A percentile compares a stretch with the other conserved stretches of the same genome.
Evolutionary conservation across 2,329 filamentous ascomycete genomes (phyloP).

Genomic region (Hypomyces rosellus): DNA sequence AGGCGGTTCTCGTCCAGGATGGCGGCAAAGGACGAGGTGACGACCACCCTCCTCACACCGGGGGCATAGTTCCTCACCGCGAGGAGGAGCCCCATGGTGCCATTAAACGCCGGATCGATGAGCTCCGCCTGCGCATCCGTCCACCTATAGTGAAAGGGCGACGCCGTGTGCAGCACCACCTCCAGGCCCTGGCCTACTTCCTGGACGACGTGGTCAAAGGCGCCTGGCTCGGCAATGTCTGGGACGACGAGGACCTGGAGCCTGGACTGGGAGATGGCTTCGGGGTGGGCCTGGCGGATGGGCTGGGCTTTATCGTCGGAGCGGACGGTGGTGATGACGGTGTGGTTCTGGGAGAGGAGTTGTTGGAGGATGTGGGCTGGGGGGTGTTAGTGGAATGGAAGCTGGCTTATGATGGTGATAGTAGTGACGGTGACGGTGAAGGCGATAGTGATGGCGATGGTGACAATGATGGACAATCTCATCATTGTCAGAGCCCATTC

Average conservation of each 20-base stretch:
- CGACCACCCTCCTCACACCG: slow-evolving; percentile 62
- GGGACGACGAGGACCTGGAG: slow-evolving; percentile 58
- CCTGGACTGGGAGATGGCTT: slow-evolving; percentile 36
- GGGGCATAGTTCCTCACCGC: slow-evolving; percentile 56
- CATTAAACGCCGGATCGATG: slow-evolving; percentile 51
- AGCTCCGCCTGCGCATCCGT: slow-evolving; percentile 47
- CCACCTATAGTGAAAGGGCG: slow-evolving; percentile 51
- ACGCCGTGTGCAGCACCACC: slow-evolving; percentile 55
- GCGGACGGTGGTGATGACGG: slow-evolving; percentile 51
- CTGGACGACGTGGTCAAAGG: slow-evolving; percentile 60
- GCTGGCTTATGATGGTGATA: not conserved
- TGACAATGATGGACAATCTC: too few relatives aligned
- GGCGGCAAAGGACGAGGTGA: slow-evolving; percentile 52
- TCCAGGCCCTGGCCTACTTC: slow-evolving; percentile 41
- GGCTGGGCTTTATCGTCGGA: slow-evolving; percentile 46
- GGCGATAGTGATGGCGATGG: too few relatives aligned
- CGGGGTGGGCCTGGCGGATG: slow-evolving; percentile 38
- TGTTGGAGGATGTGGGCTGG: slow-evolving; percentile 49
- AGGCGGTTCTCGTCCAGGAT: slow-evolving; percentile 36
- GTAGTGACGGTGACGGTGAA: too few relatives aligned
- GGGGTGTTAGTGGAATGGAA: not conserved
- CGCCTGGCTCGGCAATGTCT: slow-evolving; percentile 66
- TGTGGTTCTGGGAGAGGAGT: slow-evolving; percentile 44
- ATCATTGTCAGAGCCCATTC: too few relatives aligned
- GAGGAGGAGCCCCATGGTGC: slow-evolving; percentile 63